Evolutionary conservation across 768 basidiomycete genomes (phyloP), one percentile per base, ranked within the genome.

Genomic region (Kwoniella dendrophila): DNA sequence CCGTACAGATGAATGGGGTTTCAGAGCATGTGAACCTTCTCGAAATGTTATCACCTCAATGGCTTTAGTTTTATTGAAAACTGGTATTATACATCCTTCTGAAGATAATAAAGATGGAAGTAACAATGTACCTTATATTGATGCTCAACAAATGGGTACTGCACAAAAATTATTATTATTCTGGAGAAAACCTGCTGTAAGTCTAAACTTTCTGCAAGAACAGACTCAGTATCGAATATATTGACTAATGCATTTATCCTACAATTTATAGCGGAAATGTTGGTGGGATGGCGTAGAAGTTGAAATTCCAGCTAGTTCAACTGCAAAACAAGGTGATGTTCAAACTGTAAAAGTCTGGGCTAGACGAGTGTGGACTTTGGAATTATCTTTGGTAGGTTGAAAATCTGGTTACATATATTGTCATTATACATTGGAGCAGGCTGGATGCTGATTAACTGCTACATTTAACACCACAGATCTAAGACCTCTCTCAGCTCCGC

Each of bases 251-350:
- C 22, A 22, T 8, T 43, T 18, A 24, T n/a, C 34, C 33, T 36
- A 5, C 22, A 48, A 33, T 22, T 11, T 44, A 44, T 67, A 97
- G 94, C 84, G 96, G 41, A 98, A 99, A 82, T 98, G 95, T 81
- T 99, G 96, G 96, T 99, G 96, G 96, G 96, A 99, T 71, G 95
- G 95, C 11, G 83, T 93, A 38, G 92, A 95, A 67, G 86, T 95
- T 20, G 90, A 96, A 56, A 76, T 97, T 43, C 86, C 88, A 7
- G 82, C 84, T 3, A 76, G 82, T 1, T 86, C 82, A 3, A 83
- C 83, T 36, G 59, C 68, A 0, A 80, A 85, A n/a, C n/a, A n/a
- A 52, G 67, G 48, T 8, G 67, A 75, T 26, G 81, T 83, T 8
- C 82, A 84, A 70, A 81, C 79, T 10, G 85, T 94, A 69, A 97